Percentiles rank a stretch among this genome's conserved stretches.
Conservation (phyloP, 2,329 filamentous ascomycete genomes). For the Fusarium robinianum region DNA sequence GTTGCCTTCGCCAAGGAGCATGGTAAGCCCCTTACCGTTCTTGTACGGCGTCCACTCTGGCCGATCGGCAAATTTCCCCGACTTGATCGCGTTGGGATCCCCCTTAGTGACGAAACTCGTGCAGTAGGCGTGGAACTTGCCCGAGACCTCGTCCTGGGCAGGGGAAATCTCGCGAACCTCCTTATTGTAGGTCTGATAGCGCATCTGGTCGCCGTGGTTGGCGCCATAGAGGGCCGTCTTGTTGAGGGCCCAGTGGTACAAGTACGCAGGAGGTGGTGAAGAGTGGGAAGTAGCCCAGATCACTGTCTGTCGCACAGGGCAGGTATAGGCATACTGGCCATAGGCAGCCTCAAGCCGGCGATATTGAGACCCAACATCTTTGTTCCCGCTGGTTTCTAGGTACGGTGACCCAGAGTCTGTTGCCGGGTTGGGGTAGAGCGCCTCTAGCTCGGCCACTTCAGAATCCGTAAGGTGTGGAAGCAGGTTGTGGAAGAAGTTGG, state of each 20-base stretch:
- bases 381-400: constrained; percentile 19
- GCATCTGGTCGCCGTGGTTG: constrained; percentile 34
- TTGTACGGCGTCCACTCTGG: constrained; percentile 35
- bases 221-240: constrained; percentile 31
- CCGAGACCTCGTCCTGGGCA: constrained; percentile 32
- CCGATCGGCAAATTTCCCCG: constrained; percentile 28
- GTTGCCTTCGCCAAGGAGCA: constrained; percentile 54
- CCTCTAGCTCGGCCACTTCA: constrained; percentile 23
- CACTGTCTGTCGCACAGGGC: constrained; percentile 30
- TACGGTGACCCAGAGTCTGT: constrained; percentile 23
- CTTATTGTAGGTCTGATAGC: constrained; percentile 46
- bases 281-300: constrained; percentile 30
- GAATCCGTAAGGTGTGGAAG: constrained; percentile 30
- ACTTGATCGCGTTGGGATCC: constrained; percentile 27
- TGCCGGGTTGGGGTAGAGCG: constrained; percentile 27
- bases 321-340: constrained; percentile 32
- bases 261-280: constrained; percentile 31
- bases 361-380: constrained; percentile 25
- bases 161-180: constrained; percentile 43
- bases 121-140: constrained; percentile 29
- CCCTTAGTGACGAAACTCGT: constrained; percentile 30
- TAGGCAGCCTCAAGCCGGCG: constrained; percentile 30
- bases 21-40: constrained; percentile 39
- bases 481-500: constrained; percentile 34
- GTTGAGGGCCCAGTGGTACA: constrained; percentile 41